Base-by-base conservation (phyloP, 768 basidiomycete species). In the Psilocybe subaeruginosa region DNA sequence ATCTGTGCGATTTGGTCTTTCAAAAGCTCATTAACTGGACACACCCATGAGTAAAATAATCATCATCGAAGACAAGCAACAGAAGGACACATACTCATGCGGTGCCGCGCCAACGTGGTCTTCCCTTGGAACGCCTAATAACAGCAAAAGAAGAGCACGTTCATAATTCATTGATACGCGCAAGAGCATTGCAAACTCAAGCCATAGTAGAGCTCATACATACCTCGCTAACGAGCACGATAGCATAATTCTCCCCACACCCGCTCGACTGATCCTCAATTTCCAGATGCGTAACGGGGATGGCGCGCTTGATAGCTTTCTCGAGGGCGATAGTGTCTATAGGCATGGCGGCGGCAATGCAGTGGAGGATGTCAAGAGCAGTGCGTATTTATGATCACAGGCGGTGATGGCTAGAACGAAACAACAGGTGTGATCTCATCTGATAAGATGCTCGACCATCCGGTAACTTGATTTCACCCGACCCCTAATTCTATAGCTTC, bases 231-330 rank as follows among this genome's bases (percentile, higher is more conserved):
- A 95, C 92, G 31, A 95, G 80, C 29, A 90, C 69, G 30, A 94
- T 81, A 0, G 85, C 76, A 68, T 92, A 94, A 71, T 79, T 93
- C 64, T 92, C 86, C 2, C 93, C 92, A 66, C 93, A 95, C 5
- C 92, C 92, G 65, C 80, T 90, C 0, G 91, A 93, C 65, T 85
- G 82, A 71, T 94, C 92, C 64, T 87, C 78, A 53, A 95, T 87
- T 68, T 92, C 83, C 12, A 93, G 81, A 68, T 91, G 86, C 2
- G 77, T 72, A 43, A 92, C 84, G 0, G 84, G 82, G 54, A 92
- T 82, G 1, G 83, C 82, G n/a, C 76, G 73, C 62, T 86, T 84
- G 63, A 93, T 85, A 17, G 86, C 83, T 33, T 75, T 71, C 70
- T 92, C 89, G 58, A 93, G 79, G 50, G 82, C 81, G 51, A 71